Base-by-base conservation (phyloP, 2,329 filamentous ascomycete genomes). In the Colletotrichum lupini region DNA sequence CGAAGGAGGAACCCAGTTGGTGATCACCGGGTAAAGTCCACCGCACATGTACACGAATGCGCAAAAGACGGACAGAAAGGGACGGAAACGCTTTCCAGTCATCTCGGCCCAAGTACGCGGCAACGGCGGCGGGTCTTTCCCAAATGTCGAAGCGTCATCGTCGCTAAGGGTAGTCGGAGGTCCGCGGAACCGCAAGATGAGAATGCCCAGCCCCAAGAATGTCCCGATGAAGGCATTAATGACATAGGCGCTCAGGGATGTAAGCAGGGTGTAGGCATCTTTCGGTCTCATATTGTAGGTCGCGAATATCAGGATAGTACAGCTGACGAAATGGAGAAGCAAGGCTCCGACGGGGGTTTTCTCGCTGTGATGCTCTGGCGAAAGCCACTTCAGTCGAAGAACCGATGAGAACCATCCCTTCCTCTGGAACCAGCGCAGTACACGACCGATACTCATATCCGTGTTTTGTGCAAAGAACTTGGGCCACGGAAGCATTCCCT, bases 401-500 rank as follows among this genome's bases (percentile, higher is more conserved):
- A 82, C 67, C 1, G 76, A 77, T 14, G 72, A 75, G 37, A 82
- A 81, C 75, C 77, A 78, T 1, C 80, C 77, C n/a, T 77, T 78
- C 37, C 74, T 75, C 30, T 80, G 76, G 53, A 83, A 76, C 79
- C 79, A 82, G 1, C 59, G 56, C 5, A 83, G 69, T 0, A 83
- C 71, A 2, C 81, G 78, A 0, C 82, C 82, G 4, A 83, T 24
- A 1, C 81, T 82, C 35, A 82, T 74, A 28, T 83, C 82, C 1
- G 75, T 76, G 55, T 83, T 81, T 53, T 81, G 79, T 1, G 84
- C 87, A 73, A 88, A 87, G 79, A 88, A 86, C 46, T 83, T 82
- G 4, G 86, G 83, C 66, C 80, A 87, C 0, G 88, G 88, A 2
- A 90, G 79, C 65, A 90, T 85, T 0, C 88, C 88, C 77, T 73